phyloP scores from a whole-genome alignment of 176 grass and related monocot species.

The Themeda triandra region DNA sequence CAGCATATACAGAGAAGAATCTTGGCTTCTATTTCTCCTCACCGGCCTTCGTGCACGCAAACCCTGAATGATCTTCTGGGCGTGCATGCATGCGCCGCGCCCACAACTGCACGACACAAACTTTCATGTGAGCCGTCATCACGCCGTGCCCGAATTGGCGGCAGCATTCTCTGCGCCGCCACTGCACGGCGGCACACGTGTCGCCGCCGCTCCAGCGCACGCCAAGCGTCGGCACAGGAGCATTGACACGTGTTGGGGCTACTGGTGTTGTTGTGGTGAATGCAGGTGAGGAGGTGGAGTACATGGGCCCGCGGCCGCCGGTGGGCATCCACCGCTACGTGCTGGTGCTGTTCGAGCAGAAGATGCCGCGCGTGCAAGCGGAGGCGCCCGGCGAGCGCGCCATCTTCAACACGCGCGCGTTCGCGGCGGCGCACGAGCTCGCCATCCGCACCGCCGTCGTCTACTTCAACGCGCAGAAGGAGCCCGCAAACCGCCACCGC shows the following conservation, averaged over 20 bases:
- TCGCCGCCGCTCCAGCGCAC: background rate
- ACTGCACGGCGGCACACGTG: background rate
- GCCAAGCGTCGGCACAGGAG: background rate
- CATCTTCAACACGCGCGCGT: constrained; percentile 67
- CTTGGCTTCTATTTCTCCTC: background rate
- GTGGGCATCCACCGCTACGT: constrained; percentile 85
- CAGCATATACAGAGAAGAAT: background rate
- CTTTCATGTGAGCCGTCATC: background rate
- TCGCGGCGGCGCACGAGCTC: constrained; percentile 53
- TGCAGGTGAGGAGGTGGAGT: constrained; percentile 66
- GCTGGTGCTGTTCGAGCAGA: constrained; percentile 80
- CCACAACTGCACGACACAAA: background rate
- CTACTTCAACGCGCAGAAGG: constrained; percentile 89
- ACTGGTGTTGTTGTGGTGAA: too few species aligned
- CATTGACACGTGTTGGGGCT: background rate
- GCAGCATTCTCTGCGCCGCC: background rate
- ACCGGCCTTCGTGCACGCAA: background rate
- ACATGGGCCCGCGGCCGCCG: constrained; percentile 65
- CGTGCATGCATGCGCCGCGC: background rate
- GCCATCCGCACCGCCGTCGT: constrained; percentile 71
- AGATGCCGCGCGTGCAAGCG: constrained; percentile 33
- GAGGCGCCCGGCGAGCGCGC: constrained; percentile 15
- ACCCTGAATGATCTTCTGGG: background rate
- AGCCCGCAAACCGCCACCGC: constrained; percentile 57
- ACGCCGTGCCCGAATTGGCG: background rate